Evolutionary conservation across 1,139 yeast genomes (phyloP).

Genomic region (Entelexis paramagnoliae): DNA sequence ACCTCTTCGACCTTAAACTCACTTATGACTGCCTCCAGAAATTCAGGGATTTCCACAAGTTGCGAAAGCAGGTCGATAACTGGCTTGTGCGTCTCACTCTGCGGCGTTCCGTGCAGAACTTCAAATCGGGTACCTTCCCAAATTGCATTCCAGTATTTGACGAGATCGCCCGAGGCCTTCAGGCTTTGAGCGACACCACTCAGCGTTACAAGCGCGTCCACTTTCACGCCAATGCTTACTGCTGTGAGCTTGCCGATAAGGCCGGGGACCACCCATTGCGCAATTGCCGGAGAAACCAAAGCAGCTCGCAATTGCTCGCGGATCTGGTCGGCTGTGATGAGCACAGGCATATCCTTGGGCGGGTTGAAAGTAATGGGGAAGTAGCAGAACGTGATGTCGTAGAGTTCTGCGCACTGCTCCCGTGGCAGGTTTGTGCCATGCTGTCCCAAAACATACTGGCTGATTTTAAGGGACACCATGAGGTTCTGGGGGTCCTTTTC

Average conservation of each 20-base stretch:
- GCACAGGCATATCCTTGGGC: conserved; percentile 83
- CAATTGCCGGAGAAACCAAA: conserved; percentile 58
- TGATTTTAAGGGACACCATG: conserved; percentile 55
- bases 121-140: conserved; percentile 90
- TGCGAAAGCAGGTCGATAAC: conserved; percentile 42
- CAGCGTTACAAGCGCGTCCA: conserved; percentile 63
- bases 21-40: conserved; percentile 33
- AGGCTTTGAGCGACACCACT: conserved; percentile 47
- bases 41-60: conserved; percentile 23
- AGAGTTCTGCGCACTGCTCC: conserved; percentile 47
- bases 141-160: conserved; percentile 54
- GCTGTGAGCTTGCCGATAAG: conserved; percentile 78
- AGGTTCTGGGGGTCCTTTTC: conserved; percentile 93
- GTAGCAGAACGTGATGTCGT: conserved; percentile 86
- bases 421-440: conserved; percentile 35
- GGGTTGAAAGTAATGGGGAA: conserved; percentile 95
- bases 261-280: conserved; percentile 65
- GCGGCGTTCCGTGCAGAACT: conserved; percentile 60
- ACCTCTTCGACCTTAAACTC: conserved; percentile 37
- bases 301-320: conserved; percentile 45
- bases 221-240: conserved; percentile 64
- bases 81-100: conserved; percentile 35
- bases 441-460: conserved; percentile 39
- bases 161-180: conserved; percentile 35
- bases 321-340: conserved; percentile 63